phyloP scores from a whole-genome alignment of 805 yeast genomes.

The Blastobotrys peoriensis region DNA sequence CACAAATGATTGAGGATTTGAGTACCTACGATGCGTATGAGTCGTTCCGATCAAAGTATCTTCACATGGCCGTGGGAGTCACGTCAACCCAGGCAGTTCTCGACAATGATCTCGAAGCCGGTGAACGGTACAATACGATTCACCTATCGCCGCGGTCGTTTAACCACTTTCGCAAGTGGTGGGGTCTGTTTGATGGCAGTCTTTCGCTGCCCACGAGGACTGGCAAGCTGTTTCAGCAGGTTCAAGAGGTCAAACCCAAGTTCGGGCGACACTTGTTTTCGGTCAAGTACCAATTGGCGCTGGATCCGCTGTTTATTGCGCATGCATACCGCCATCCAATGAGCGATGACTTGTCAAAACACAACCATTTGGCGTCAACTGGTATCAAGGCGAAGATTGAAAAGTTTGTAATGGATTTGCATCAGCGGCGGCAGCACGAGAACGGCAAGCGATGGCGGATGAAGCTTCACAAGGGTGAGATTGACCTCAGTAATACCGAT shows the following conservation, averaged over 20 bases:
- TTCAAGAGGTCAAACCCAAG: conserved; percentile 35
- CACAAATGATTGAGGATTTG: conserved; percentile 42
- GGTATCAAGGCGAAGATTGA: conserved; percentile 66
- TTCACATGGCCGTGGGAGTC: conserved; percentile 63
- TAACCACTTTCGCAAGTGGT: conserved; percentile 72
- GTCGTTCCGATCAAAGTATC: conserved; percentile 74
- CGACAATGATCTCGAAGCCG: not conserved
- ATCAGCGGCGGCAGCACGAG: conserved; percentile 42
- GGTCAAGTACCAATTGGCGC: conserved; percentile 68
- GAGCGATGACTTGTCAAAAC: conserved; percentile 37
- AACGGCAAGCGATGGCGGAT: conserved; percentile 42
- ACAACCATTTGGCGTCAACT: conserved; percentile 40
- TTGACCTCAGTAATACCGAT: conserved; percentile 65
- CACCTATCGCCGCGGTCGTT: conserved; percentile 71
- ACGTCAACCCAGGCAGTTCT: not conserved
- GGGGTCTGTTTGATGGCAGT: conserved; percentile 76
- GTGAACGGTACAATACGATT: conserved; percentile 45
- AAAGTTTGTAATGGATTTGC: conserved; percentile 56
- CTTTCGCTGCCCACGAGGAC: conserved; percentile 71
- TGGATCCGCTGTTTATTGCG: conserved; percentile 67
- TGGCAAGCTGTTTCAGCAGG: conserved; percentile 54
- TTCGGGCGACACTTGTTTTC: conserved; percentile 71
- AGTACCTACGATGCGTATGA: conserved; percentile 68
- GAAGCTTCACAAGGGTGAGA: conserved; percentile 60
- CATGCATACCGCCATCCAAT: conserved; percentile 57